Base-by-base conservation (phyloP, 345 rosid species). In the Mangifera indica region DNA sequence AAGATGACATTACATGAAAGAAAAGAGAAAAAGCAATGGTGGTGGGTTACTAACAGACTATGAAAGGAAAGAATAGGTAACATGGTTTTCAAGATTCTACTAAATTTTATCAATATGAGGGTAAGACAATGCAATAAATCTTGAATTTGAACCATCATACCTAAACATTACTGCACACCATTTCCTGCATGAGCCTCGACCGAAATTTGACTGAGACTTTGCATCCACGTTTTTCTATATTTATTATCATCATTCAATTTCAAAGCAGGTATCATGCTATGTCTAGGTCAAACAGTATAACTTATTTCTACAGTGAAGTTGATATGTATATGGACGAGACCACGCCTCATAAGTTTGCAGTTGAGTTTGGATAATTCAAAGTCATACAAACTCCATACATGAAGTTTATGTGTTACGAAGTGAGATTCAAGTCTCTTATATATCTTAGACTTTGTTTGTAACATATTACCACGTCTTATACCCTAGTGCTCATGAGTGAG, bases 121-220 rank as follows among this genome's bases (percentile, higher is more conserved):
- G 11, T 69, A 29, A 56, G 72, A 69, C 54, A 69, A 48, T 15
- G 72, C 63, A 69, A 57, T 56, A 42, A 34, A 56, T 56, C 18
- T 56, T 68, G 34, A 21, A 68, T 54, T 67, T 67, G 60, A 37
- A 68, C 52, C 21, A 54, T 68, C 62, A 67, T 67, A 34, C 17
- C 34, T 46, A 64, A 45, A 64, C 53, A 15, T 26, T 46, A 14
- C 20, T 22, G 68, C 44, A 22, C 32, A 32, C 59, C 42, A 37
- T 37, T 37, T 37, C 10, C 42, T 37, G 42, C 42, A 37, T 42
- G 22, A 63, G 42, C 48, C 17, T 34, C 15, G 3, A 21, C 37
- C 3, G 34, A 55, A 68, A 40, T 55, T 37, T 55, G 62, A 55
- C 32, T 69, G 34, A 69, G 72, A 40, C 62, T 29, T 34, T 37